Evolutionary conservation across 352 stramenopile genomes (phyloP).

Genomic region (Phytopythium delawarense): DNA sequence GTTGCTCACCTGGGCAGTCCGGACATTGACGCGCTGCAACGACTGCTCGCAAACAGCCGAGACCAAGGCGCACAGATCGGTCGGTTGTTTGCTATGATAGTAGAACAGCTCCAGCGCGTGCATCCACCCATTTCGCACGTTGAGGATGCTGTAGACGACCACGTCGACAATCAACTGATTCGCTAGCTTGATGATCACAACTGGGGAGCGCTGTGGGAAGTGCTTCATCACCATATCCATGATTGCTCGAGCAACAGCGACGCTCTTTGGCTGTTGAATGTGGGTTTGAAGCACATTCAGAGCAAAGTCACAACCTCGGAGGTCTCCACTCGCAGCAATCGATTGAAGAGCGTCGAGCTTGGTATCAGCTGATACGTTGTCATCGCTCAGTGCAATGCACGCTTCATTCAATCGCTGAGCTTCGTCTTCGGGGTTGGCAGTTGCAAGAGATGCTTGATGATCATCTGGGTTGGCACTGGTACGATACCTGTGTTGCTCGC

Average conservation of each 20-base stretch:
- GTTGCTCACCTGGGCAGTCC: conserved; percentile 18
- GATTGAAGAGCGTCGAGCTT: conserved; percentile 56
- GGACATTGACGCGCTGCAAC: conserved; percentile 21
- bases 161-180: conserved; percentile 68
- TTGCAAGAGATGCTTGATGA: not conserved
- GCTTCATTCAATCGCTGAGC: conserved; percentile 45
- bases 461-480: not conserved
- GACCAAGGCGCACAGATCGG: conserved; percentile 38
- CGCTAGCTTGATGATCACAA: conserved; percentile 41
- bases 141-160: conserved; percentile 60
- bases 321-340: conserved; percentile 39
- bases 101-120: conserved; percentile 81
- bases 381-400: conserved; percentile 51
- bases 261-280: conserved; percentile 17
- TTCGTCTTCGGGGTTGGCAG: conserved; percentile 15
- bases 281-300: conserved; percentile 52
- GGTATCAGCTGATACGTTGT: conserved; percentile 26
- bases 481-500: conserved; percentile 7
- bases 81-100: conserved; percentile 34
- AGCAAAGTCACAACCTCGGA: conserved; percentile 48
- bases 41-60: conserved; percentile 39
- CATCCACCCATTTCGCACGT: conserved; percentile 79
- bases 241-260: conserved; percentile 46
- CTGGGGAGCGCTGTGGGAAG: conserved; percentile 39
- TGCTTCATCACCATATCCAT: conserved; percentile 36